Base-by-base conservation (phyloP, 2,329 filamentous ascomycete genomes). In the Colletotrichum lentis region DNA sequence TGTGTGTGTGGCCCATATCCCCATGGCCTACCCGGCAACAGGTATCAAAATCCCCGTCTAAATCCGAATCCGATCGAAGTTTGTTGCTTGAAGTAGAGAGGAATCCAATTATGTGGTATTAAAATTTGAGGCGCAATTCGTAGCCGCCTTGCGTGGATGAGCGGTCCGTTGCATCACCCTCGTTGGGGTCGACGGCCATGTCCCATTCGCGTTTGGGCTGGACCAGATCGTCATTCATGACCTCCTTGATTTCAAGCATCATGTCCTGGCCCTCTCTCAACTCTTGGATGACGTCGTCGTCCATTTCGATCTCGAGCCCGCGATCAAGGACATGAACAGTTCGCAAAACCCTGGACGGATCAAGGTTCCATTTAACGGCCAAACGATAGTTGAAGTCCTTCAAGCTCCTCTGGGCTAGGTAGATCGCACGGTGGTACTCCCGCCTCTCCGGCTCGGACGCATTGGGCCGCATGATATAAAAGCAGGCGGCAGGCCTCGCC, bases 211-310 rank as follows among this genome's bases (percentile, higher is more conserved):
- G 78, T 74, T 89, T 88, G 46, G 81, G 73, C 37, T 81, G 79
- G 5, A 77, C 73, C 10, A 62, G 18, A 11, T 77, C 67, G 8
- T 73, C 72, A 47, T 73, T 71, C 37, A 77, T 73, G n/a, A 82
- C 74, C 72, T 86, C 83, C 20, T 77, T 76, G 49, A 92, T 83
- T 72, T 96, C 90, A 65, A 92, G 85, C 67, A 90, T 87, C 91
- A 98, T 96, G 75, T 97, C 95, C 78, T 98, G 93, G 39, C 94
- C 94, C 80, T 99, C 96, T 1, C 89, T 87, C 60, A 98, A 83
- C 77, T 95, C 91, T 52, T 87, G 86, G 39, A 98, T 88, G 55
- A 96, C 90, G 70, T 97, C 94, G 74, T 98, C 94, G 74, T 98
- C 96, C 73, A 98, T 86, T 75, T 96, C 88, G 63, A 98, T 89